A percentile compares a stretch with the other conserved stretches of the same genome.
phyloP scores from a whole-genome alignment of 164 flowering plant species.

The Nymphaea colorata region DNA sequence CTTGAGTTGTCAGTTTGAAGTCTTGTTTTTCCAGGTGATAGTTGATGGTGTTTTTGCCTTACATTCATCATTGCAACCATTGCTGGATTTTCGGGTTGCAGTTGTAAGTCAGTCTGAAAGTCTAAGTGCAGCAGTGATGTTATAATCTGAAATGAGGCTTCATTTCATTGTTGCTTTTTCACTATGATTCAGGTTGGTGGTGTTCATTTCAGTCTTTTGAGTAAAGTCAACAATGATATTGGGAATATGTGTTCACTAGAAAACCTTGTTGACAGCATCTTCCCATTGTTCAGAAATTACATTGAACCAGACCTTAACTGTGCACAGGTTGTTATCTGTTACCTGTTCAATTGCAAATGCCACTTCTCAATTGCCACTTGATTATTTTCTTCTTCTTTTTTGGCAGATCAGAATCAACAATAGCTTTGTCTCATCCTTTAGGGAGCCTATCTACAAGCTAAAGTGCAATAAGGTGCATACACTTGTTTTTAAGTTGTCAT shows the following conservation, averaged over 20 bases:
- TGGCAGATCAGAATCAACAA: conserved; percentile 97
- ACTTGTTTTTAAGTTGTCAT: background rate
- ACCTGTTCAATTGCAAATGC: background rate
- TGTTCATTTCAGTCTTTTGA: conserved; percentile 93
- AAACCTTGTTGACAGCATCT: conserved; percentile 91
- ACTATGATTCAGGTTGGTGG: conserved; percentile 74
- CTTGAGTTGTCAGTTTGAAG: conserved; percentile 69
- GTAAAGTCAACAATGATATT: conserved; percentile 90
- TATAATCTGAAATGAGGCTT: background rate
- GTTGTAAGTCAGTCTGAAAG: conserved; percentile 42
- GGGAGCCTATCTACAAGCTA: conserved; percentile 94
- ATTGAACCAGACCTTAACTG: conserved; percentile 99
- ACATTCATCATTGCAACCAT: conserved; percentile 81
- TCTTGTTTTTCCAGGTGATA: conserved; percentile 46
- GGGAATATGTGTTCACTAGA: conserved; percentile 94
- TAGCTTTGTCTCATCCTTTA: conserved; percentile 94
- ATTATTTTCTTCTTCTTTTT: conserved; percentile 9
- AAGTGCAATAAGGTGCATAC: conserved; percentile 50
- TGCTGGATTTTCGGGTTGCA: conserved; percentile 95
- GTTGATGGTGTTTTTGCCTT: conserved; percentile 98
- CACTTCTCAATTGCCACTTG: background rate
- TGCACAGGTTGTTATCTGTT: conserved; percentile 68
- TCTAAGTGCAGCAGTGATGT: conserved; percentile 1
- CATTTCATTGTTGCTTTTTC: background rate
- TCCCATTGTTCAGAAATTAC: conserved; percentile 93